Base-by-base conservation (phyloP, 495 filamentous ascomycete genomes). In the Aspergillus carlsbadensis region DNA sequence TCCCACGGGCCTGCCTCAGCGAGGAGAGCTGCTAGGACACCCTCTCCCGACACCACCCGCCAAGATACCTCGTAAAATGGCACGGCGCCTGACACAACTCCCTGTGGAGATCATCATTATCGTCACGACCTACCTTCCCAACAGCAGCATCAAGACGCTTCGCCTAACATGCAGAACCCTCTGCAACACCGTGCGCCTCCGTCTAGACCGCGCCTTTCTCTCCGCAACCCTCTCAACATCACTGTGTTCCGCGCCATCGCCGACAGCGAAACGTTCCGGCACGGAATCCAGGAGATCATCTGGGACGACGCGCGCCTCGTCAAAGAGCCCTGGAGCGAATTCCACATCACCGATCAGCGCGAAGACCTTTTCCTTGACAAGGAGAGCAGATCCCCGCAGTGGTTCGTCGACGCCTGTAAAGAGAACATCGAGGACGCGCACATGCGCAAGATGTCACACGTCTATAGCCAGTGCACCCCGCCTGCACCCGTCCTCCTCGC, bases 301-400 rank as follows among this genome's bases (percentile, higher is more conserved):
- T 70, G 63, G 67, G 67, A 70, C 39, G 66, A 70, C 45, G 64
- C 57, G 6, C 58, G 48, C 13, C 49, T 59, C 18, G n/a, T 52
- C n/a, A 31, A 50, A 14, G 22, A 31, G 10, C 18, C 46, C 31
- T 13, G 24, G n/a, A 14, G 6, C 6, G 42, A 33, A 13, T 26
- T 24, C 29, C n/a, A 29, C 34, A 34, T 14, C 13, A 5, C n/a
- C 15, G 21, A 24, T 10, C 3, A 13, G n/a, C 10, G 11, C 15
- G 21, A 21, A 7, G n/a, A 52, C 13, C 11, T 8, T 8, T 7
- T 22, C 6, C 37, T 56, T 15, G 47, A 64, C 45, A 18, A 26
- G 42, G 34, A 57, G 34, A 37, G 63, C 14, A 54, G 48, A 35
- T 63, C 57, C 41, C 65, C 65, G 1, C 36, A 18, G n/a, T 63